Conservation (phyloP, 31 red algal genomes). For the Endocladia muricata region DNA sequence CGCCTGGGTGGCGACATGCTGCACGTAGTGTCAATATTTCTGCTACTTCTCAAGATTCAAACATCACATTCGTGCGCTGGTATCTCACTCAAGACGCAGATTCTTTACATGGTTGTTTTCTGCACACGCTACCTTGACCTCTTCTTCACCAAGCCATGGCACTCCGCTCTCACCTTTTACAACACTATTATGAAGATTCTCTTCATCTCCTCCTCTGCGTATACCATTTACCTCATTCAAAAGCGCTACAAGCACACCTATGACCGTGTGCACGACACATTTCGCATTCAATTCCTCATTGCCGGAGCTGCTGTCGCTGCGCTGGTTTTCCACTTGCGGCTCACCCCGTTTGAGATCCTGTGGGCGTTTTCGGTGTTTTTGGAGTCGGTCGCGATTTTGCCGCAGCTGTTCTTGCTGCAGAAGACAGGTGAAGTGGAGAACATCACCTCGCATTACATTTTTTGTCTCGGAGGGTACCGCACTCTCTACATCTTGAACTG, state of each 20-base stretch:
- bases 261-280: constrained; percentile 91
- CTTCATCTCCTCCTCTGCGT: constrained; percentile 84
- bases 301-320: constrained; percentile 66
- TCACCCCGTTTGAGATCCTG: constrained; percentile 82
- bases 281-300: constrained; percentile 80
- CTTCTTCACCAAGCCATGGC: constrained; percentile 82
- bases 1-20: constrained; percentile 76
- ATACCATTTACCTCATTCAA: constrained; percentile 88
- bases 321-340: constrained; percentile 70
- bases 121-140: constrained; percentile 94
- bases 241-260: constrained; percentile 96
- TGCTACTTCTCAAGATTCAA: constrained; percentile 74
- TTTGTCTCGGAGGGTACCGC: constrained; percentile 89
- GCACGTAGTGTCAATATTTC: constrained; percentile 66
- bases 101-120: constrained; percentile 94
- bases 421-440: constrained; percentile 97
- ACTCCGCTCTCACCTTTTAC: constrained; percentile 64
- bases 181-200: constrained; percentile 87
- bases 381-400: constrained; percentile 96
- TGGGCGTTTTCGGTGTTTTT: constrained; percentile 97
- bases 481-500: constrained; percentile 95
- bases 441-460: constrained; percentile 96
- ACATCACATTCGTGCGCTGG: constrained; percentile 63
- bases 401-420: constrained; percentile 92
- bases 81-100: constrained; percentile 70